A percentile compares a stretch with the other conserved stretches of the same genome.
These are phyloP conservation scores for Lolium perenne DNA, from an alignment of 176 grass and related monocot species.

Conservation along the genomic window DNA sequence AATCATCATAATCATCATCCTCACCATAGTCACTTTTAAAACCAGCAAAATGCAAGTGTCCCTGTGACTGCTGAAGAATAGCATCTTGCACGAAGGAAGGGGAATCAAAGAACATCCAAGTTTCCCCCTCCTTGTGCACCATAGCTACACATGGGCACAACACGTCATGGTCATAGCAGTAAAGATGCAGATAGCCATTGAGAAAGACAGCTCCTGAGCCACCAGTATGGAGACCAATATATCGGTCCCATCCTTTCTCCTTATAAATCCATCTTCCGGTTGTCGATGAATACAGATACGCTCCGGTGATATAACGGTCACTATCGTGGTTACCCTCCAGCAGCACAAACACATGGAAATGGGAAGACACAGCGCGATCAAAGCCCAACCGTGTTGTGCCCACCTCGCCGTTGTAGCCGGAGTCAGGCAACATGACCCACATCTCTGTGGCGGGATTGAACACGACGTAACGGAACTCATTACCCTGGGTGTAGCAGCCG, in stretches of 20 bases:
- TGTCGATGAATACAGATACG: background rate
- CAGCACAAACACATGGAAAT: constrained; percentile 21
- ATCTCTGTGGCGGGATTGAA: constrained; percentile 30
- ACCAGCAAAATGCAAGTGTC: too few species aligned
- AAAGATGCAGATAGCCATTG: too few species aligned
- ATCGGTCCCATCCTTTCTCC: too few species aligned
- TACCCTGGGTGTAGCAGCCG: background rate
- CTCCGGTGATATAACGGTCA: background rate
- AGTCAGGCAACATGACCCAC: constrained; percentile 3
- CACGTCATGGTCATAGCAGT: too few species aligned
- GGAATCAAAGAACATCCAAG: background rate
- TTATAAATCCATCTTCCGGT: too few species aligned
- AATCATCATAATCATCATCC: too few species aligned
- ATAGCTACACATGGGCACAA: background rate
- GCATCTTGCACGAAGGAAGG: background rate
- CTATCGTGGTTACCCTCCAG: too few species aligned
- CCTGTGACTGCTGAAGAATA: background rate
- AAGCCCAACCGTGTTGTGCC: background rate
- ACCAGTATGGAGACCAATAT: too few species aligned
- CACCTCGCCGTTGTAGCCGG: background rate
- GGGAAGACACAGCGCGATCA: background rate
- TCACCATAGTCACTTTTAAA: background rate
- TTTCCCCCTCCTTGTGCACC: background rate
- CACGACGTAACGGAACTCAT: constrained; percentile 6
- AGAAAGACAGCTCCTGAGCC: too few species aligned